Evolutionary conservation across 2,329 filamentous ascomycete genomes (phyloP).

Genomic region (Acarospora socialis): DNA sequence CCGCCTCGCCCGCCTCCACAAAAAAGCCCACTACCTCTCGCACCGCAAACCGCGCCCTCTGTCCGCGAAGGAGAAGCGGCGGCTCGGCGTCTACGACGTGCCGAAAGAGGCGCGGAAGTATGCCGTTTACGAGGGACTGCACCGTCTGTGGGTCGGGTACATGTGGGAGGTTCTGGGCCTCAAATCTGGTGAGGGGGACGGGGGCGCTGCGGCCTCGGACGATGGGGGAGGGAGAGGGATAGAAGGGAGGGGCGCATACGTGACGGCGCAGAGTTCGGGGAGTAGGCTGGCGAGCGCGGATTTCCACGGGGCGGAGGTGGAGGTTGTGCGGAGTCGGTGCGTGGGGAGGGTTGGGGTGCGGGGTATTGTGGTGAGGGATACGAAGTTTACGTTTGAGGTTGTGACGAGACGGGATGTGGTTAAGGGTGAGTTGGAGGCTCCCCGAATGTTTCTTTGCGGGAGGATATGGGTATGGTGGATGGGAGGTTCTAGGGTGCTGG

Average conservation of each 20-base stretch:
- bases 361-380: slow-evolving; percentile 82
- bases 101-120: slow-evolving; percentile 57
- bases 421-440: slow-evolving; percentile 39
- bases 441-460: background rate
- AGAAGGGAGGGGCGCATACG: slow-evolving; percentile 38
- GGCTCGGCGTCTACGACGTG: slow-evolving; percentile 58
- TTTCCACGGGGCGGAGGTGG: slow-evolving; percentile 72
- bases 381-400: slow-evolving; percentile 73
- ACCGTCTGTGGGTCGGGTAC: slow-evolving; percentile 71
- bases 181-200: slow-evolving; percentile 23
- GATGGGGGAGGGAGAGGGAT: no score
- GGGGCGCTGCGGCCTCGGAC: slow-evolving; percentile 14
- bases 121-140: slow-evolving; percentile 60
- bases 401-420: slow-evolving; percentile 56
- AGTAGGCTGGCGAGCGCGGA: slow-evolving; percentile 68
- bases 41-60: slow-evolving; percentile 51
- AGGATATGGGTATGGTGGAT: background rate
- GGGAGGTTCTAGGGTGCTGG: slow-evolving; percentile 9
- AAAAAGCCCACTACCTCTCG: slow-evolving; percentile 30
- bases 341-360: slow-evolving; percentile 65
- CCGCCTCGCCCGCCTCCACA: slow-evolving; percentile 33
- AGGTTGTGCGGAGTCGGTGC: slow-evolving; percentile 72
- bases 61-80: slow-evolving; percentile 64
- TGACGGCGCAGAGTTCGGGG: slow-evolving; percentile 41
- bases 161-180: slow-evolving; percentile 64